Evolutionary conservation across 164 flowering plant genomes (phyloP).

Genomic region (Macadamia integrifolia): DNA sequence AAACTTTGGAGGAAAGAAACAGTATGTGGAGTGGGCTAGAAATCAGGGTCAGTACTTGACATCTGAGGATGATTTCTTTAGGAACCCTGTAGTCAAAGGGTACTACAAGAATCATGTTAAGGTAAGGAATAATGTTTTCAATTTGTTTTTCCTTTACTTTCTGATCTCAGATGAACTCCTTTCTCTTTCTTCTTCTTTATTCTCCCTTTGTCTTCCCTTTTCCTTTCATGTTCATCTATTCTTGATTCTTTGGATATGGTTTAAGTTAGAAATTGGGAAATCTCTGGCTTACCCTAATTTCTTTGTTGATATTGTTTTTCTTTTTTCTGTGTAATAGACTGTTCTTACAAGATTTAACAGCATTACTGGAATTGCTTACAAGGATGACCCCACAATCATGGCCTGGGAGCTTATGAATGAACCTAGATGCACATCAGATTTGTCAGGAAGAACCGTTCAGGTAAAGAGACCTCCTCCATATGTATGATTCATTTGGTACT

Average conservation of each 20-base stretch:
- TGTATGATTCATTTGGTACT: too few species aligned
- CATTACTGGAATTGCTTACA: constrained; percentile 58
- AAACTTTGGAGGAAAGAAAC: constrained; percentile 71
- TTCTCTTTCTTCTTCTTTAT: neutral
- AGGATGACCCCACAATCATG: constrained; percentile 83
- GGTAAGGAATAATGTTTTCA: constrained; percentile 19
- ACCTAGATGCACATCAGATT: constrained; percentile 77
- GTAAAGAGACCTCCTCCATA: constrained; percentile 14
- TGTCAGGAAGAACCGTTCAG: constrained; percentile 78
- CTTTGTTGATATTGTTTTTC: too few species aligned
- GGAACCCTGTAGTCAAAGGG: constrained; percentile 51
- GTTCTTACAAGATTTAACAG: constrained; percentile 63
- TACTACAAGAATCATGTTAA: constrained; percentile 63
- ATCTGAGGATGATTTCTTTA: constrained; percentile 79
- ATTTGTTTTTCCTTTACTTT: too few species aligned
- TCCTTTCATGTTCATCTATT: too few species aligned
- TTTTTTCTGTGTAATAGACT: constrained; percentile 34
- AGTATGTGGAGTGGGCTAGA: constrained; percentile 80
- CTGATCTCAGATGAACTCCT: neutral
- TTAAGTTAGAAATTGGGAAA: neutral
- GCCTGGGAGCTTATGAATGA: constrained; percentile 98
- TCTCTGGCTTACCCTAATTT: neutral
- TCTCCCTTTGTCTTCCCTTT: neutral
- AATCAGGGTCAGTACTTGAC: constrained; percentile 46
- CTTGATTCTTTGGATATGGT: too few species aligned